phyloP scores from a whole-genome alignment of 495 filamentous ascomycete genomes.

The Amorphotheca resinae region DNA sequence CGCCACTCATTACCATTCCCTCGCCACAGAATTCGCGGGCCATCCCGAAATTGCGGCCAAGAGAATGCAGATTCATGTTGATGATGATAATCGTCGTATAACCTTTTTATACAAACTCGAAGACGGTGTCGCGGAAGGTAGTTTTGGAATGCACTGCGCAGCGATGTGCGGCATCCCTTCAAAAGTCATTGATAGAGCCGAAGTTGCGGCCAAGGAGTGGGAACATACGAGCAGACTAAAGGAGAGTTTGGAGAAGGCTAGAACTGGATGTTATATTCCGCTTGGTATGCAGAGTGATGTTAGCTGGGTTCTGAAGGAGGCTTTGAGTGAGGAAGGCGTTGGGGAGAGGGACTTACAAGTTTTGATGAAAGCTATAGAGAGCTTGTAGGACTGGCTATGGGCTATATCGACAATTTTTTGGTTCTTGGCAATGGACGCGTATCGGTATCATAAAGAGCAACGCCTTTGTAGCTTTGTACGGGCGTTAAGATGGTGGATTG shows the following conservation, averaged over 20 bases:
- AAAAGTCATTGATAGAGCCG: constrained; percentile 74
- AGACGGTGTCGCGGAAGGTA: constrained; percentile 89
- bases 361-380: constrained; percentile 63
- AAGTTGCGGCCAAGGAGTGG: constrained; percentile 85
- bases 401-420: neutral
- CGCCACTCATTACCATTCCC: constrained; percentile 92
- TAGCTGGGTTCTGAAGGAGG: constrained; percentile 59
- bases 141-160: constrained; percentile 98
- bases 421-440: neutral
- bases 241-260: constrained; percentile 74
- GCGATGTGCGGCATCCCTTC: constrained; percentile 90
- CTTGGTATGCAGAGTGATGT: constrained; percentile 89
- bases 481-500: neutral
- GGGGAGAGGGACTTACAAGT: constrained; percentile 48
- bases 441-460: neutral
- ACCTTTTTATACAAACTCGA: constrained; percentile 96
- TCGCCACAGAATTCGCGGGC: constrained; percentile 75
- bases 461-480: neutral
- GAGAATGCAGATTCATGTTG: constrained; percentile 89
- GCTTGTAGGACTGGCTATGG: constrained; percentile 28
- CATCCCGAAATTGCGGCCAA: constrained; percentile 80
- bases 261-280: constrained; percentile 64
- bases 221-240: constrained; percentile 85
- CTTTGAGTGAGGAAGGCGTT: constrained; percentile 27
- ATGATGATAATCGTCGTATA: constrained; percentile 67